phyloP scores from a whole-genome alignment of 768 basidiomycete genomes.

The Suillus occidentalis region DNA sequence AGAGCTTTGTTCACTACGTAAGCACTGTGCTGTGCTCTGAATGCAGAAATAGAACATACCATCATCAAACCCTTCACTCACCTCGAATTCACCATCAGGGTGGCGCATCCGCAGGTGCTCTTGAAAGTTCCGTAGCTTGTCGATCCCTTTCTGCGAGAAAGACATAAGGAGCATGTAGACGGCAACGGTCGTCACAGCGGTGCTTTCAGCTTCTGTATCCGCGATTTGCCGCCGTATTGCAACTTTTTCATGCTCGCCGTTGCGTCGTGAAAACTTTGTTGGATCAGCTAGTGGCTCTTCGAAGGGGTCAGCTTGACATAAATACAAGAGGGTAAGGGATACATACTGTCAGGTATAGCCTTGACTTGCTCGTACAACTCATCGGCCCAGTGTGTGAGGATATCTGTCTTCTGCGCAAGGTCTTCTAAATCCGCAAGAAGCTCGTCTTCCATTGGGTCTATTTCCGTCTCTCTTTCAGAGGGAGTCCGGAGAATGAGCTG shows the following conservation, averaged over 20 bases:
- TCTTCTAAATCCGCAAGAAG: conserved; percentile 83
- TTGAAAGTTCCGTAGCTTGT: conserved; percentile 74
- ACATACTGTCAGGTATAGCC: conserved; percentile 78
- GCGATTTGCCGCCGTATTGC: conserved; percentile 69
- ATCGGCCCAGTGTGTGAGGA: conserved; percentile 91
- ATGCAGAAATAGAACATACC: conserved; percentile 42
- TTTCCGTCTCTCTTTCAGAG: conserved; percentile 37
- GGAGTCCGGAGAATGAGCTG: conserved; percentile 46
- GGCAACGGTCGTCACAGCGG: conserved; percentile 83
- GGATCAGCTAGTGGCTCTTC: conserved; percentile 83
- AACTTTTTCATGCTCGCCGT: conserved; percentile 71
- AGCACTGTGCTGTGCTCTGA: conserved; percentile 5
- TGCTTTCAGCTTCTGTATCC: conserved; percentile 78
- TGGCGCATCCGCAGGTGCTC: conserved; percentile 81
- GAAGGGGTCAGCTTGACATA: not conserved
- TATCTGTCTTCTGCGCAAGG: conserved; percentile 93
- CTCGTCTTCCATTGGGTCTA: conserved; percentile 78
- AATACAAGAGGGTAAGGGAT: conserved; percentile 1
- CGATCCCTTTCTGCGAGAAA: conserved; percentile 91
- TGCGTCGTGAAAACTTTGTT: conserved; percentile 65
- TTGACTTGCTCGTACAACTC: conserved; percentile 91
- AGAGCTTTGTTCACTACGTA: conserved; percentile 47
- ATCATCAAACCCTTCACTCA: conserved; percentile 80
- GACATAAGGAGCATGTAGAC: conserved; percentile 90
- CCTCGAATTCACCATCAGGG: conserved; percentile 71